Base-by-base conservation (phyloP, 2,329 filamentous ascomycete species). In the Metarhizium humberi region DNA sequence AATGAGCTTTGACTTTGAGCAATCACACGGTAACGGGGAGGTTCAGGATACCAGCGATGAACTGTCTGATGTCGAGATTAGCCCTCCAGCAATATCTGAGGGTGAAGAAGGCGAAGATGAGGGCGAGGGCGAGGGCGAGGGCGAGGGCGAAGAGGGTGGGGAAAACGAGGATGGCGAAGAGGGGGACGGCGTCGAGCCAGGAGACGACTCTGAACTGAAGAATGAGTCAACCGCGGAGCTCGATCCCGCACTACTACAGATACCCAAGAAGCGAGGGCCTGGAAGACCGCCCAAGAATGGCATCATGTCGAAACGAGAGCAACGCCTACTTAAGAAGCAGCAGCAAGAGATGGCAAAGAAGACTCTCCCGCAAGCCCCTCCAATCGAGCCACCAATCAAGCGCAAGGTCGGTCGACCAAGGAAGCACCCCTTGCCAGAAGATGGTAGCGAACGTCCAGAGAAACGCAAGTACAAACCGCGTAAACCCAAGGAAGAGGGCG, bases 231-330 rank as follows among this genome's bases (percentile, higher is more conserved):
- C 64, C 36, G 57, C 64, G 16, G 64, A 67, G n/a, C 59, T 69
- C 5, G 70, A 73, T 8, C 69, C 69, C 6, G 60, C 71, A 25
- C 63, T 74, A 57, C 67, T 71, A 20, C 69, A 74, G 55, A 71
- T 82, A 34, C 79, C 82, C 32, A 87, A 82, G 70, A 85, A 87
- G 59, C 84, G 88, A 61, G 88, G 88, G 14, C 88, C 88, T 10
- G 88, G 88, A n/a, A 76, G 88, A 53, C 88, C 88, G 20, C 88
- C 88, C 0, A 92, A 92, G 72, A 88, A 92, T 64, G 88, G 88
- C 32, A 80, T 90, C 66, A 89, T 91, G 82, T 92, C 88, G 1
- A 91, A 91, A 70, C 78, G 88, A 55, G 86, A 91, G 63, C 79
- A 85, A 61, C 77, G 82, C 18, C 68, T 84, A 50, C 77, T 84